Base-by-base conservation (phyloP, 768 basidiomycete genomes). In the Hygrophorus pudorinus region DNA sequence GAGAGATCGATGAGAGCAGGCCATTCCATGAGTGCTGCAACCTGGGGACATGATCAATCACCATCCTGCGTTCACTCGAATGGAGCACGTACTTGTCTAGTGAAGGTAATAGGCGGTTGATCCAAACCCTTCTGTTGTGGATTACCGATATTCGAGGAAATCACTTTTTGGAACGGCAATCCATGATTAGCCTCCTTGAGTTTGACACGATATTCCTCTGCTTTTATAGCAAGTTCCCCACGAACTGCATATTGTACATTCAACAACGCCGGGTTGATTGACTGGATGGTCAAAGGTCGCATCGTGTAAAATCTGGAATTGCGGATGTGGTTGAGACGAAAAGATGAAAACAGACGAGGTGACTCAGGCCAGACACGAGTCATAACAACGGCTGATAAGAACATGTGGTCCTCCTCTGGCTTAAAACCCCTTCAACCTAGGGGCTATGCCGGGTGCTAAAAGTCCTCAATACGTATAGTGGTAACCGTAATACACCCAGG, bases 171-270 rank as follows among this genome's bases (percentile, higher is more conserved):
- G 64, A 98, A 99, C 12, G 91, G 90, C 12, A 97, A 72, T 14
- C 67, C 68, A 51, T 75, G 65, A 46, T 68, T 58, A 17, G 66
- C 65, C 45, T 71, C 63, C 62, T 78, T 75, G 57, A 98, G 76
- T 53, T 71, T 63, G 41, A 81, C 81, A 44, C 84, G 75, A 53
- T 86, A 80, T 42, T 77, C 67, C 63, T 97, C 92, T 0, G 94
- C 90, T 60, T 85, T 88, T 68, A 97, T 87, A 3, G 94, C 91
- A 51, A 98, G 80, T 65, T 94, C 93, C 39, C 96, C 94, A 44
- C 94, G 87, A 21, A 99, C 94, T 45, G 94, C 94, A 60, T 99
- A 99, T 62, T 96, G 78, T 42, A 97, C 96, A 41, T 87, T 79
- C 58, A 79, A 74, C 38, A 96, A 72, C 46, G 80, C 70, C 2